Evolutionary conservation across 73 alveolate genomes (phyloP), one percentile per base, ranked within the genome.

Genomic region (Paramecium octaurelia): DNA sequence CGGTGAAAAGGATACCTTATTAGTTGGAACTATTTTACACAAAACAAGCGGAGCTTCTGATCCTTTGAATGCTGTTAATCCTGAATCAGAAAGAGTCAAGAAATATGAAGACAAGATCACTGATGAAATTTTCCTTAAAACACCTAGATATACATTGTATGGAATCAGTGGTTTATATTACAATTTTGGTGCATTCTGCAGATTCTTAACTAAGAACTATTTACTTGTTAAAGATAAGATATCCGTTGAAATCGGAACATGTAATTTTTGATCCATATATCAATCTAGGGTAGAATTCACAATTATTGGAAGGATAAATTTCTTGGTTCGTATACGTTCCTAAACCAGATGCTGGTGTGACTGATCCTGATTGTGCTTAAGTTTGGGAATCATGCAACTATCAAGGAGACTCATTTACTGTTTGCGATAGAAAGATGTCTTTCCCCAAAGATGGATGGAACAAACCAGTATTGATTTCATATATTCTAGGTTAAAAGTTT

Each of bases 361-460:
- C 70, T 40, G 57, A 27, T 48, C 70, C 70, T 24, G 91, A 80
- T 20, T 80, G 91, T 44, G 91, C 91, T 44, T 34, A 42, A 44
- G 75, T 80, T n/a, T 80, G 43, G 46, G 91, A 80, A 80, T 24
- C 35, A 40, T 80, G 91, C 50, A 24, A 80, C 31, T 80, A 80
- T 80, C 7, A 48, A 80, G 91, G 91, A 24, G 75, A 48, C 8
- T 80, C 91, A 80, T 80, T 80, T 24, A 46, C 50, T 31, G 91
- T 80, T 5, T 80, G 91, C 10, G 76, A 80, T 44, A 42, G 73
- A 80, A 48, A 80, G 21, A 11, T 80, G 29, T 80, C 91, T 20
- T 80, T 80, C 91, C 91, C 91, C 21, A 80, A 46, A 80, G 75
- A 48, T 80, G 91, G 91, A 48, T 80, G 91, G 91, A 80, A 80